Evolutionary conservation across 495 filamentous ascomycete species (phyloP), one percentile per base, ranked within the genome.

Genomic region (Echria macrotheca): DNA sequence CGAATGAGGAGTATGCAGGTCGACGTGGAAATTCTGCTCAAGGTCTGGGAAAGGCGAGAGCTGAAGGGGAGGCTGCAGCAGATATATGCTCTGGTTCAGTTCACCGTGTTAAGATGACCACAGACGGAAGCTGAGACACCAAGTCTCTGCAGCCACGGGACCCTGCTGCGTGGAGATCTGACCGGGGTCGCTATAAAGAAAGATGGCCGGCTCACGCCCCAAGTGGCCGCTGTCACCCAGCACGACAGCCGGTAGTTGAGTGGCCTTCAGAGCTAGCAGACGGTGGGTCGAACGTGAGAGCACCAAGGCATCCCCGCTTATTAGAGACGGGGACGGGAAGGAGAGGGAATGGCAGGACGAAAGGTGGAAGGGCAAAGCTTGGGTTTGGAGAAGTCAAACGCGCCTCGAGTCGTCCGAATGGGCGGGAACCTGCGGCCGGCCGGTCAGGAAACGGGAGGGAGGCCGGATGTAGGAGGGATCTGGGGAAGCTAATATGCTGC

Each of bases 371-470:
- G n/a, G n/a, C n/a, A n/a, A n/a, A n/a, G n/a, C n/a, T n/a, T n/a
- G n/a, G n/a, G n/a, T n/a, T n/a, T n/a, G 2, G 42, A 45, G 40
- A n/a, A 36, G 14, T 39, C 38, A 35, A 22, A 42, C 24, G 44
- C 35, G 38, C 19, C 21, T 11, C 38, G 38, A 41, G 35, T 39
- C 23, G 39, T 38, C 15, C 12, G 33, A 31, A 14, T 42, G 17
- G 24, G 32, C 53, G 54, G 54, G 36, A 57, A 48, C 37, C 47
- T 55, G 57, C 54, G 37, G 45, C 22, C 43, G 46, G 44, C 45
- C 33, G 53, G 47, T 48, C 51, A 41, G 36, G 46, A 52, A 31
- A 47, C 47, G 37, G 49, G 32, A 50, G 14, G 8, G 46, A 43
- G 15, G 44, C 49, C 56, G 54, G 59, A 56, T 45, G 53, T 41